phyloP scores from a whole-genome alignment of 169 alveolate species.

The Plasmodium gaboni region DNA sequence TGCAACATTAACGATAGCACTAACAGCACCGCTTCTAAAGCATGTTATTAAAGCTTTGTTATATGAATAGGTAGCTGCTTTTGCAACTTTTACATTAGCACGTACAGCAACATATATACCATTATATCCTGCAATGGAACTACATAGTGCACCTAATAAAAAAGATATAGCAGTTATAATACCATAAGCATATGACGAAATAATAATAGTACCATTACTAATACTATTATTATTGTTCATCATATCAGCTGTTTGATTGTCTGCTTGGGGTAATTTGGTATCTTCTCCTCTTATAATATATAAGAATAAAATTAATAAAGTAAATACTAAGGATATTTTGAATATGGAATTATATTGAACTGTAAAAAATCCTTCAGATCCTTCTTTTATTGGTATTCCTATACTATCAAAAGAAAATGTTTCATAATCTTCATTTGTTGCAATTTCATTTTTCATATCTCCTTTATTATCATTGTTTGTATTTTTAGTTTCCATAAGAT shows the following conservation, averaged over 20 bases:
- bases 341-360: slow-evolving; percentile 89
- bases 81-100: slow-evolving; percentile 88
- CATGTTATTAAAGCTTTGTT: slow-evolving; percentile 86
- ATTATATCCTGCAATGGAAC: slow-evolving; percentile 89
- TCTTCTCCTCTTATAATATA: slow-evolving; percentile 81
- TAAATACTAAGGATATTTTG: slow-evolving; percentile 80
- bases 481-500: neutral
- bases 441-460: neutral
- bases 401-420: slow-evolving; percentile 68
- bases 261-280: slow-evolving; percentile 34
- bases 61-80: slow-evolving; percentile 90
- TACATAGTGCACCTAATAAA: slow-evolving; percentile 87
- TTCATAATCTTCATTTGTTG: slow-evolving; percentile 26
- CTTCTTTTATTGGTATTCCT: slow-evolving; percentile 88
- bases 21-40: slow-evolving; percentile 91
- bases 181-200: slow-evolving; percentile 81
- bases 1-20: slow-evolving; percentile 89
- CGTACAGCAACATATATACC: slow-evolving; percentile 93
- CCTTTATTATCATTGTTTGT: neutral
- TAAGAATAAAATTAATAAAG: slow-evolving; percentile 78
- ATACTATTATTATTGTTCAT: slow-evolving; percentile 10
- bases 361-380: slow-evolving; percentile 91
- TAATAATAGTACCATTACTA: slow-evolving; percentile 35
- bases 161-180: slow-evolving; percentile 85
- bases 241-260: neutral